Conservation (phyloP, 768 basidiomycete genomes). For the Multifurca ochricompacta region DNA sequence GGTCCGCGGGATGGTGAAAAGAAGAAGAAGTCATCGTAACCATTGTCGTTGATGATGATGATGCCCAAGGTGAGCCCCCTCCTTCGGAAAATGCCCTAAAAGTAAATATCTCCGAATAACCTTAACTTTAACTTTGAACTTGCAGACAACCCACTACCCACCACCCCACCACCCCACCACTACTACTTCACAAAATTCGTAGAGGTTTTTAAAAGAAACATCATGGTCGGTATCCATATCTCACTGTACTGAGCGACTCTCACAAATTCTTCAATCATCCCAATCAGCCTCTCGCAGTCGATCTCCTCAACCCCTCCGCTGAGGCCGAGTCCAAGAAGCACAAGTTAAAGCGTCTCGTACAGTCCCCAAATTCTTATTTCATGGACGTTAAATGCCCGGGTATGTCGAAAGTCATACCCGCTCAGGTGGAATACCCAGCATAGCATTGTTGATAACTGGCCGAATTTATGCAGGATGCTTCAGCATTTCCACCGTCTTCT, state of each 20-base stretch:
- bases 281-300: constrained; percentile 84
- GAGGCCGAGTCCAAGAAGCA: constrained; percentile 84
- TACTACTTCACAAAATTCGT: constrained; percentile 4
- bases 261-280: background rate
- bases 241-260: background rate
- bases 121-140: constrained; percentile 20
- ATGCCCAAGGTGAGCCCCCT: too few relatives aligned
- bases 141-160: constrained; percentile 3
- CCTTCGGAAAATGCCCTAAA: background rate
- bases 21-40: too few relatives aligned
- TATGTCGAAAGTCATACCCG: constrained; percentile 33
- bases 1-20: too few relatives aligned
- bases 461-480: constrained; percentile 66
- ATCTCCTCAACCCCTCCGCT: constrained; percentile 92
- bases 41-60: too few relatives aligned
- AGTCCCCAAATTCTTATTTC: constrained; percentile 97
- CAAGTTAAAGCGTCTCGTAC: constrained; percentile 99
- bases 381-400: constrained; percentile 99
- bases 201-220: background rate
- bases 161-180: background rate
- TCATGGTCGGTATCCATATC: constrained; percentile 14
- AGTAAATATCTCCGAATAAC: constrained; percentile 10
- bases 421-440: background rate
- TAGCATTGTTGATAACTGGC: background rate
- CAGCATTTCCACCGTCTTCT: constrained; percentile 95